Evolutionary conservation across 2,329 filamentous ascomycete genomes (phyloP), one percentile per base, ranked within the genome.

Genomic region (Alternaria triticimaculans): DNA sequence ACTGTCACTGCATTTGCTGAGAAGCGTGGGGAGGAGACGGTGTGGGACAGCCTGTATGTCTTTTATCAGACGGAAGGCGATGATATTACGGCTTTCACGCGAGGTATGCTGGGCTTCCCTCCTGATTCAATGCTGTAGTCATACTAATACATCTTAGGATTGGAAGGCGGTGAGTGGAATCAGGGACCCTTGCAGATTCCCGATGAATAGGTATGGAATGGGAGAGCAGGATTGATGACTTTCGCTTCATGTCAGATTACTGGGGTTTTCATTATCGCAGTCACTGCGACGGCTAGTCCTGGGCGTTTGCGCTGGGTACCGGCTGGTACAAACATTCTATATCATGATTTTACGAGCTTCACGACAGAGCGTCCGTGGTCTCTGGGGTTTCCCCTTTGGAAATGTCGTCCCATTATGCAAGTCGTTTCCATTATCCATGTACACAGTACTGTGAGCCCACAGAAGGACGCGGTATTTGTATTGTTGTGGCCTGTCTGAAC

Each of bases 1-100:
- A 81, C 74, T 2, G 77, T 80, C 15, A 80, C 78, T 4, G 73
- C 80, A 5, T 66, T 80, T 15, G 72, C 76, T 10, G 69, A 72
- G 53, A 68, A 65, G 49, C 28, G 14, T 8, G 49, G 23, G 58
- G 70, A 4, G 21, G 58, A 50, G n/a, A 63, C 58, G 8, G 33
- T 61, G 25, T 74, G 73, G 67, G 67, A 73, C 33, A 77, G 72
- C 51, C 49, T 79, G 33, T 78, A 77, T 58, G 75, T 78, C 2
- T 79, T 79, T 55, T 78, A 74, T 37, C 76, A 79, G 55, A 73
- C 69, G 2, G 57, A 53, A 0, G 76, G 76, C 0, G 67, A 75
- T 58, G 76, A 79, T 45, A 73, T 79, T 11, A 77, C 69, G 4
- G 75, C 69, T 0, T 76, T 77, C 41, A 73, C 72, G 8, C 64